phyloP scores from a whole-genome alignment of 148 eudicot species.

The Rhododendron kiyosumense region DNA sequence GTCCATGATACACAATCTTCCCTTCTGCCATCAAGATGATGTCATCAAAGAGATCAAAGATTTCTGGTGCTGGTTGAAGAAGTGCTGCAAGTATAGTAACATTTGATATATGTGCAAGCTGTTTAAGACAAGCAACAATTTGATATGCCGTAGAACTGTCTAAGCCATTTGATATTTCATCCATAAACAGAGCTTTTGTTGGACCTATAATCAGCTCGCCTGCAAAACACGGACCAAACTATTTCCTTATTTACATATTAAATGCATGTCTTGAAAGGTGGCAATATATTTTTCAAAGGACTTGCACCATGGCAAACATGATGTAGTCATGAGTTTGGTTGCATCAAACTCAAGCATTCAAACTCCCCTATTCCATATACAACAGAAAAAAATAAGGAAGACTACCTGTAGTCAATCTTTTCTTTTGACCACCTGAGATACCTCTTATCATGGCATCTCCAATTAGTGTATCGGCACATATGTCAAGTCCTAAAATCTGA shows the following conservation, averaged over 20 bases:
- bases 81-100: conserved; percentile 64
- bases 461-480: conserved; percentile 60
- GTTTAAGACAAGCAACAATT: conserved; percentile 63
- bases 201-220: conserved; percentile 95
- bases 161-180: conserved; percentile 91
- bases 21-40: conserved; percentile 82
- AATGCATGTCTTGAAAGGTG: neutral
- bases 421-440: conserved; percentile 84
- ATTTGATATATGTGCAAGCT: conserved; percentile 62
- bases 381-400: neutral
- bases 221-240: conserved; percentile 14
- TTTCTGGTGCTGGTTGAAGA: conserved; percentile 88
- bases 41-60: conserved; percentile 77
- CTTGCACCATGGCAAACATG: neutral
- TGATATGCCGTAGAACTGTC: conserved; percentile 89
- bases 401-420: conserved; percentile 72
- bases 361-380: neutral
- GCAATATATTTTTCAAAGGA: neutral
- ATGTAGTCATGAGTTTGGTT: neutral
- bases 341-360: conserved; percentile 1
- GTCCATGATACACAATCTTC: conserved; percentile 74
- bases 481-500: conserved; percentile 84
- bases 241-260: neutral
- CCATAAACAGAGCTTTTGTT: conserved; percentile 69
- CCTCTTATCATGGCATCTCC: conserved; percentile 90